Evolutionary conservation across 257 asterid genomes (phyloP).

Genomic region (Verbena officinalis): DNA sequence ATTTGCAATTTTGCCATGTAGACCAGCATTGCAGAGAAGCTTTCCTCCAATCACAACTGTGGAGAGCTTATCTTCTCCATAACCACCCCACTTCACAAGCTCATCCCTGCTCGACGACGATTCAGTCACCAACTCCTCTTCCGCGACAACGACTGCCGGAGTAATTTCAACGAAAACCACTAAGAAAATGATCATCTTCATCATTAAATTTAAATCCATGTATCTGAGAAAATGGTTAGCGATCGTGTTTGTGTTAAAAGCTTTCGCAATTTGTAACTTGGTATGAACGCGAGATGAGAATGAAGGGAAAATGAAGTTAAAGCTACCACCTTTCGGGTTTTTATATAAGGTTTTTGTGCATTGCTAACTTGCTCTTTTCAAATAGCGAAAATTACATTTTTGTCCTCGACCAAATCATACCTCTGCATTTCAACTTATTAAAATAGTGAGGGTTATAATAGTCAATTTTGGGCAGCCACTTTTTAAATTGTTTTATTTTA

Average conservation of each 20-base stretch:
- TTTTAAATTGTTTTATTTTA: neutral
- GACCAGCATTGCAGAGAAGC: conserved; percentile 49
- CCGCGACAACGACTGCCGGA: conserved; percentile 2
- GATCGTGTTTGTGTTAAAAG: neutral
- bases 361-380: conserved; percentile 36
- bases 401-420: conserved; percentile 31
- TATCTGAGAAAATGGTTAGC: conserved; percentile 10
- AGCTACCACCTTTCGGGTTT: conserved; percentile 38
- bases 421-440: conserved; percentile 4
- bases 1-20: conserved; percentile 15
- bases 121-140: no score
- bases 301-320: conserved; percentile 47
- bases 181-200: conserved; percentile 24
- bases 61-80: conserved; percentile 64
- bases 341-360: conserved; percentile 28
- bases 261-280: conserved; percentile 27
- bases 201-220: conserved; percentile 14
- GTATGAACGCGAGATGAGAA: conserved; percentile 42
- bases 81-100: conserved; percentile 45
- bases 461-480: neutral
- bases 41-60: conserved; percentile 60
- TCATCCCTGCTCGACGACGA: conserved; percentile 33
- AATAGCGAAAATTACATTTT: conserved; percentile 26
- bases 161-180: conserved; percentile 16
- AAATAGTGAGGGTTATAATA: conserved; percentile 4